phyloP scores from a whole-genome alignment of 2,329 filamentous ascomycete species.

The Ilyonectria sp. region DNA sequence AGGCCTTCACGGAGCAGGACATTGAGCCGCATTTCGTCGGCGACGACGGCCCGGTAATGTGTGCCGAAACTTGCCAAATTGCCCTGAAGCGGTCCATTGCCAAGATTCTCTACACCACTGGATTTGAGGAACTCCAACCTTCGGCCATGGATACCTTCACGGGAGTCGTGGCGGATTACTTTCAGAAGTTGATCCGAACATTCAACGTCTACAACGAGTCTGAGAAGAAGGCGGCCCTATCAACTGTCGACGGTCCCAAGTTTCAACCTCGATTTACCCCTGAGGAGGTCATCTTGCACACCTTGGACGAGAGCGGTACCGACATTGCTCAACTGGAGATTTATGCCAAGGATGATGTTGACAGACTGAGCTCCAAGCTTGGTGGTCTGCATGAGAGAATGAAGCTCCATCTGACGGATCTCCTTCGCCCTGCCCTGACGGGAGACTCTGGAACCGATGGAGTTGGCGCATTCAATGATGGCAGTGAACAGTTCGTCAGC shows the following conservation, averaged over 20 bases:
- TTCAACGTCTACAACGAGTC: slow-evolving; percentile 88
- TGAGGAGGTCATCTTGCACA: slow-evolving; percentile 91
- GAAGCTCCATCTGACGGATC: slow-evolving; percentile 92
- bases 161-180: slow-evolving; percentile 91
- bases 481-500: slow-evolving; percentile 95
- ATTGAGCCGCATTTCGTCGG: slow-evolving; percentile 91
- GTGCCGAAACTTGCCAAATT: slow-evolving; percentile 83
- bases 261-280: slow-evolving; percentile 79
- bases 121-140: slow-evolving; percentile 97
- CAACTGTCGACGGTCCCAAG: slow-evolving; percentile 57
- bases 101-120: slow-evolving; percentile 95
- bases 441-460: slow-evolving; percentile 84
- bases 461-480: slow-evolving; percentile 93
- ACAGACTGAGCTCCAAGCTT: slow-evolving; percentile 85
- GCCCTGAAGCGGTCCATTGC: slow-evolving; percentile 92
- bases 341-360: slow-evolving; percentile 95
- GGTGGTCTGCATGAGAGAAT: slow-evolving; percentile 92
- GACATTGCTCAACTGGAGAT: slow-evolving; percentile 85
- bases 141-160: slow-evolving; percentile 93
- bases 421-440: slow-evolving; percentile 89
- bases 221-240: slow-evolving; percentile 77
- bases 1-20: slow-evolving; percentile 89
- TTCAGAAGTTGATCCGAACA: slow-evolving; percentile 84
- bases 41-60: slow-evolving; percentile 90
- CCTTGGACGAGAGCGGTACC: slow-evolving; percentile 86